Base-by-base conservation (phyloP, 345 rosid species). In the Tarenaya hassleriana region DNA sequence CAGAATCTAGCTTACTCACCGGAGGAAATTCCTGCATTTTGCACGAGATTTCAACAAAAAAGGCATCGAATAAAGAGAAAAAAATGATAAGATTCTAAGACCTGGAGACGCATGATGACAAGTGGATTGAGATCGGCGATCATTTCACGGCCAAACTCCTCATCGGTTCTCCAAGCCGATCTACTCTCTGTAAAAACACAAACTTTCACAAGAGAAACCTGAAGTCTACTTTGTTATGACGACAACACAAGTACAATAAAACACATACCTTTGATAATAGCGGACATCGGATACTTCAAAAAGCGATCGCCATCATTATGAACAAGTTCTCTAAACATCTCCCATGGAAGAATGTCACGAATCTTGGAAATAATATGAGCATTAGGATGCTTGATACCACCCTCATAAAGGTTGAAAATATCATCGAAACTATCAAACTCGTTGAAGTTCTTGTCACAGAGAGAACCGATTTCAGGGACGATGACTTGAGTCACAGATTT, bases 101-200 rank as follows among this genome's bases (percentile, higher is more conserved):
- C 72, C 67, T 56, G 42, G 32, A 86, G 76, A 16, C 70, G 47
- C 21, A 66, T 67, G 66, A 90, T 78, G 55, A 80, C 55, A 40
- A 83, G 48, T 14, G 97, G 95, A 69, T 90, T 86, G 8, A 70
- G 64, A 47, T 95, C 97, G 10, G 97, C 97, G 9, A 86, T 61
- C 97, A 86, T 86, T 63, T 90, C 94, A 15, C 71, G 69, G 0
- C 77, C 91, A 47, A 90, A 90, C 68, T 82, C 97, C 55, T 63
- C 75, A 13, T 90, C 97, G 0, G 82, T 70, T 50, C 62, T 77
- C 97, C 97, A 84, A 41, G 89, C 86, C 7, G 75, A 67, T 43
- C 58, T 67, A 55, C 57, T 52, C 19, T 71, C 76, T 71, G 53
- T 21, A 53, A 47, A 58, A 6, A 42, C 6, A 56, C 29, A 24